Percentiles rank a stretch among this genome's conserved stretches.
phyloP scores from a whole-genome alignment of 2,329 filamentous ascomycete species.

The Neurospora sp. region DNA sequence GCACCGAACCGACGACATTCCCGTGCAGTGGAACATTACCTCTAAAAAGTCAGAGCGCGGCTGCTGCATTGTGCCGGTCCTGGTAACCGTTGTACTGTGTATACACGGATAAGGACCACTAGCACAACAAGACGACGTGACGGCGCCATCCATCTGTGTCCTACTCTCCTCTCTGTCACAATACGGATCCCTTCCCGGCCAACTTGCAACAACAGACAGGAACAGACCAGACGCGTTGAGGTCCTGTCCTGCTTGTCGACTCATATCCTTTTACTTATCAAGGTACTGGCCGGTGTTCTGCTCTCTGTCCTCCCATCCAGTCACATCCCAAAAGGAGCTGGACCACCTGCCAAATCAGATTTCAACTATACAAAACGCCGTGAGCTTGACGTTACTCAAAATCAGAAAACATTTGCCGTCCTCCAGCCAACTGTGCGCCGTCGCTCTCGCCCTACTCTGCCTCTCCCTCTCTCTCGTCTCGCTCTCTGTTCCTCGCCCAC shows the following conservation, averaged over 20 bases:
- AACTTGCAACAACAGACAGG: constrained; percentile 6
- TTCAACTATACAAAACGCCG: not conserved
- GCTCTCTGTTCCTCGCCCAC: not conserved
- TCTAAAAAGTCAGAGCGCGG: constrained; percentile 3
- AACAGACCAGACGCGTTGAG: constrained; percentile 6
- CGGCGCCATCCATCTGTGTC: constrained; percentile 30
- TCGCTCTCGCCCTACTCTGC: not conserved
- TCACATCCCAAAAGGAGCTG: not conserved
- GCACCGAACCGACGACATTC: constrained; percentile 16
- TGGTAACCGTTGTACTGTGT: constrained; percentile 1
- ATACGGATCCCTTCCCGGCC: not conserved
- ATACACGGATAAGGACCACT: constrained; percentile 17
- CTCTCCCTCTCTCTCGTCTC: not conserved
- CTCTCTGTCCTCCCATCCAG: not conserved
- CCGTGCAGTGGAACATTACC: constrained; percentile 14
- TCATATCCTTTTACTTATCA: not conserved
- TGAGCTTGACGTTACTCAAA: not conserved
- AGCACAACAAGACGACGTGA: constrained; percentile 24
- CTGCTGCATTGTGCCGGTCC: constrained; percentile 13
- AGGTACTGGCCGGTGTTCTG: not conserved
- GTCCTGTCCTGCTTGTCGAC: constrained; percentile 1
- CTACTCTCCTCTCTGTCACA: constrained; percentile 17
- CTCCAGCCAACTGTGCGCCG: not conserved
- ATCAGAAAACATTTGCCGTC: not conserved
- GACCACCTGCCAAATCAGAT: not conserved